Evolutionary conservation across 129 eudicot species (phyloP), one percentile per base, ranked within the genome.

Genomic region (Glebionis coronaria): DNA sequence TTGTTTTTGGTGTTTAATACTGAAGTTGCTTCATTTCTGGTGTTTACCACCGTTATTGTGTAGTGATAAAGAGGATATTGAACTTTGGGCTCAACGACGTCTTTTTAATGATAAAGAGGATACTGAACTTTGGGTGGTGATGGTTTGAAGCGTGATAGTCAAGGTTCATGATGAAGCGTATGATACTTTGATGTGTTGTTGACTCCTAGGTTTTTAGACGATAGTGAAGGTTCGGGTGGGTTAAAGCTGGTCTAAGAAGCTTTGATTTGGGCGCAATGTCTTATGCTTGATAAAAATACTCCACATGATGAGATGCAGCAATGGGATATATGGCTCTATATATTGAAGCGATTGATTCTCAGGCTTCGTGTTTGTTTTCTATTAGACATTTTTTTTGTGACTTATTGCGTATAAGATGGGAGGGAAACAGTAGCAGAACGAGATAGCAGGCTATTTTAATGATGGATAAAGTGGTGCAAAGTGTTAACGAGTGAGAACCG

Each of bases 121-220:
- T 71, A 72, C 40, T 31, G 61, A 12, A 3, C 15, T 25, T 56
- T 47, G 61, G 65, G 67, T 70, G 60, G 40, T 35, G 23, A 65
- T 19, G 38, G 44, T 35, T 64, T 63, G 40, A 21, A 44, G 71
- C n/a, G 73, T 68, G 52, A 70, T 31, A 42, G 3, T 67, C 84
- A n/a, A 80, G 72, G 73, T 74, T 15, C 57, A n/a, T n/a, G n/a
- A 44, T 73, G 96, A 84, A 68, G 83, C 80, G 21, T n/a, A n/a
- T n/a, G n/a, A n/a, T n/a, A n/a, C n/a, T 93, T 96, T 64, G 98
- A 93, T 76, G 80, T 93, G 44, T 82, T 88, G 75, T 80, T 88
- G 79, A 79, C 85, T 63, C 98, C 96, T 13, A 81, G 80, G 75
- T 76, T 88, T n/a, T 42, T 82, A 50, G 87, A 68, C 40, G 69